Conservation (phyloP, 768 basidiomycete species). For the Tulasnella sp. region DNA sequence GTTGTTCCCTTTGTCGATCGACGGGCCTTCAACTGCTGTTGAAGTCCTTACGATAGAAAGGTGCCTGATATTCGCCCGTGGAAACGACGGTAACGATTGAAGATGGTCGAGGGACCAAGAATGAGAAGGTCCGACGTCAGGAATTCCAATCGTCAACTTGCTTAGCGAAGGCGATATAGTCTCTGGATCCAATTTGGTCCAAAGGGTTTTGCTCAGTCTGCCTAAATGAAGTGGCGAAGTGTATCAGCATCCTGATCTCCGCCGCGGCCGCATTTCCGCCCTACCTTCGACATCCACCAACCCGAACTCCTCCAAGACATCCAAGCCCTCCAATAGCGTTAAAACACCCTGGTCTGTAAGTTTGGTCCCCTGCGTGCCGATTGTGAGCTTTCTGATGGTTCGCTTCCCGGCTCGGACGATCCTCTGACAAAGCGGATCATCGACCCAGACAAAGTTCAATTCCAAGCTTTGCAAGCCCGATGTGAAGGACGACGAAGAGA, state of each 20-base stretch:
- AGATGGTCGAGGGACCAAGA: constrained; percentile 33
- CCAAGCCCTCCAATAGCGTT: constrained; percentile 27
- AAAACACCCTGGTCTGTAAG: constrained; percentile 28
- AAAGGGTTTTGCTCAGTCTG: constrained; percentile 27
- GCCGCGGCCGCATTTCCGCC: too few species aligned
- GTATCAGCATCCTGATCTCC: too few species aligned
- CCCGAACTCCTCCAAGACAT: constrained; percentile 24
- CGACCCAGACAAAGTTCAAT: constrained; percentile 32
- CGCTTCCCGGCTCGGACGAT: constrained; percentile 24
- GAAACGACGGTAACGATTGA: constrained; percentile 25
- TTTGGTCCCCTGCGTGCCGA: constrained; percentile 30
- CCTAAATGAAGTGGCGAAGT: constrained; percentile 19
- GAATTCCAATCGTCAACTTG: constrained; percentile 23
- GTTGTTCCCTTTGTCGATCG: constrained; percentile 24
- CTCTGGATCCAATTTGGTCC: constrained; percentile 24
- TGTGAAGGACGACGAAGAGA: constrained; percentile 16
- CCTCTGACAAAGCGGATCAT: constrained; percentile 28
- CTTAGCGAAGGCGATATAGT: constrained; percentile 23
- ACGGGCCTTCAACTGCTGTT: constrained; percentile 17
- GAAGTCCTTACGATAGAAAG: constrained; percentile 24
- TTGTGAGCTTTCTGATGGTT: constrained; percentile 23
- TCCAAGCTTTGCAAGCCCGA: constrained; percentile 20
- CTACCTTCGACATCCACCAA: constrained; percentile 31
- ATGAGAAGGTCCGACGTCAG: constrained; percentile 28
- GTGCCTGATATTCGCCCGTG: constrained; percentile 21